Percentiles rank a stretch among this genome's conserved stretches.
Conservation (phyloP, 805 yeast species). For the Kodamaea lidongshanica region DNA sequence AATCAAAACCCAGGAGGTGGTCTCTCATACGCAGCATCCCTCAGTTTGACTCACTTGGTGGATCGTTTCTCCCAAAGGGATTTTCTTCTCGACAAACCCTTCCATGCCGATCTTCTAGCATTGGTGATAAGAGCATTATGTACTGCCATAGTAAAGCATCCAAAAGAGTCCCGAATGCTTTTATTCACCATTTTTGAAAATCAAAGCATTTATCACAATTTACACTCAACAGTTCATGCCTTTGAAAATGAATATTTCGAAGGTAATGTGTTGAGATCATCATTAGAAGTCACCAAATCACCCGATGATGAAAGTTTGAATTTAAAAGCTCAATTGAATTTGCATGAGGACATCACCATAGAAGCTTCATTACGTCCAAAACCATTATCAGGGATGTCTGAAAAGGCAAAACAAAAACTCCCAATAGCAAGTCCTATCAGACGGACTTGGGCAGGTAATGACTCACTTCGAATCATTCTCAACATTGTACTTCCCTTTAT, state of each 20-base stretch:
- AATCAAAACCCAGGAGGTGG: slow-evolving; percentile 35
- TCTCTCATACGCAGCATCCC: slow-evolving; percentile 47
- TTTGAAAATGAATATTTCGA: slow-evolving; percentile 19
- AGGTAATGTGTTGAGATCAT: slow-evolving; percentile 15
- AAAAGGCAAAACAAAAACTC: slow-evolving; percentile 47
- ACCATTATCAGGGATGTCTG: slow-evolving; percentile 57
- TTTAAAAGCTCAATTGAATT: not conserved
- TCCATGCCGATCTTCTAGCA: slow-evolving; percentile 53
- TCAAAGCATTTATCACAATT: slow-evolving; percentile 30
- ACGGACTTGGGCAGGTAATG: slow-evolving; percentile 53
- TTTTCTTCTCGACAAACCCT: slow-evolving; percentile 32
- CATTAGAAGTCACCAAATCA: slow-evolving; percentile 3
- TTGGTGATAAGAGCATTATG: slow-evolving; percentile 52
- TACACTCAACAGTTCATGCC: slow-evolving; percentile 29
- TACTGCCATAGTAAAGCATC: slow-evolving; percentile 45
- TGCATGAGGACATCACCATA: slow-evolving; percentile 17
- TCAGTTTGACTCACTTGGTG: slow-evolving; percentile 39
- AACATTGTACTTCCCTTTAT: slow-evolving; percentile 34
- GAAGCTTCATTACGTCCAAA: slow-evolving; percentile 42
- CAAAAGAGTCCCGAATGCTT: slow-evolving; percentile 48
- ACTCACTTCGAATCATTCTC: slow-evolving; percentile 39
- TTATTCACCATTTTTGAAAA: slow-evolving; percentile 45
- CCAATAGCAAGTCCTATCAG: slow-evolving; percentile 46
- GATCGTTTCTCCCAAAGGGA: slow-evolving; percentile 29
- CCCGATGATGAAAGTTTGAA: not conserved